Conservation (phyloP, 257 asterid genomes). For the Rubia yunnanensis region DNA sequence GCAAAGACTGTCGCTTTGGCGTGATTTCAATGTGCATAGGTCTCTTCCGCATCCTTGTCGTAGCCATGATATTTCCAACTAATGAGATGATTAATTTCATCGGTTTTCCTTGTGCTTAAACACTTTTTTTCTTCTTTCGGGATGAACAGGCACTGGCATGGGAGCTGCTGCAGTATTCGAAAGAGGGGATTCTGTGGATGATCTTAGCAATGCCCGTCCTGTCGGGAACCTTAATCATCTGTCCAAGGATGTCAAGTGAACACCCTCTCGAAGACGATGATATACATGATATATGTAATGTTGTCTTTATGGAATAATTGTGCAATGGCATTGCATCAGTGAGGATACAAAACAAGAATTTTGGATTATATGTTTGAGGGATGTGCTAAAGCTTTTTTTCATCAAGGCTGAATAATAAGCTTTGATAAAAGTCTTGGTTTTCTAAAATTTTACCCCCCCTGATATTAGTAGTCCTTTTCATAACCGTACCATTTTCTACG, state of each 20-base stretch:
- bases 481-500: too few species aligned
- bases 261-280: neutral
- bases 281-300: too few species aligned
- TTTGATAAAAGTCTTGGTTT: neutral
- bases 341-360: neutral
- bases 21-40: slow-evolving; percentile 98
- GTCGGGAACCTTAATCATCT: slow-evolving; percentile 20
- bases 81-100: neutral
- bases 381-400: neutral
- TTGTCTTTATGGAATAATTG: too few species aligned
- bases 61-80: neutral
- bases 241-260: slow-evolving; percentile 34
- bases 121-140: slow-evolving; percentile 2
- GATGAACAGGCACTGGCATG: slow-evolving; percentile 72
- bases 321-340: neutral
- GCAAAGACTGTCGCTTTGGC: slow-evolving; percentile 79
- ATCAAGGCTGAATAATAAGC: too few species aligned
- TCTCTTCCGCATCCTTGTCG: slow-evolving; percentile 8
- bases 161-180: slow-evolving; percentile 96
- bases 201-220: slow-evolving; percentile 36
- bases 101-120: neutral
- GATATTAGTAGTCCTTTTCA: too few species aligned
- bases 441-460: too few species aligned
- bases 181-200: slow-evolving; percentile 70
- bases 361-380: neutral